Evolutionary conservation across 805 yeast species (phyloP), one percentile per base, ranked within the genome.

Genomic region (Saccharomycopsis microspora): DNA sequence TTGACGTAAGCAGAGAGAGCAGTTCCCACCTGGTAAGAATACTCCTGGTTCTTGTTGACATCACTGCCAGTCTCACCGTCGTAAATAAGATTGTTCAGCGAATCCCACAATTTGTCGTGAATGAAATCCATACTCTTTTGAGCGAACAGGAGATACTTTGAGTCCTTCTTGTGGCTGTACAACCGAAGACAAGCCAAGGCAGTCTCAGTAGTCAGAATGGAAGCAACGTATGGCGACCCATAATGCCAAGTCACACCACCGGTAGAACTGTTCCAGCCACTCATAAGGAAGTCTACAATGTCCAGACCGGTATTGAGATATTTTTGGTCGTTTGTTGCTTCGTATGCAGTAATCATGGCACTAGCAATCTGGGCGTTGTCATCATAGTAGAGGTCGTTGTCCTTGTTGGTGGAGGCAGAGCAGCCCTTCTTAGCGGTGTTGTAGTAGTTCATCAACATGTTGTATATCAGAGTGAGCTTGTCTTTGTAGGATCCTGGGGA

Each of bases 341-440:
- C 87, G 57, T 76, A 81, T 1, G 85, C 84, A 3, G 78, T 71
- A 49, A 82, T 64, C 55, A 79, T 66, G 3, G 80, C 82, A 55
- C 78, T 68, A 10, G 83, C 81, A 9, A 81, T 76, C 59, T 82
- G 89, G 3, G 88, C 89, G 58, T 81, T 83, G 57, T 82, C 89
- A 57, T 82, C 87, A 53, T 78, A 78, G 60, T 81, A 80, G 39
- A 82, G 76, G 59, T 82, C 87, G 44, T 65, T 64, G 60, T 80
- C 81, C 42, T 74, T 79, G 57, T 78, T 73, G 57, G 75, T 79
- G 4, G 81, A 79, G 1, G 86, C 87, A 39, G 82, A 75, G 62
- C 71, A 82, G 4, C 82, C 86, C 48, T 72, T 72, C 40, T 64
- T 57, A 50, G 68, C 62, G 4, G 67, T 64, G 54, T 65, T 68